Conservation (phyloP, 140 eudicot species). For the Anethum foeniculum region DNA sequence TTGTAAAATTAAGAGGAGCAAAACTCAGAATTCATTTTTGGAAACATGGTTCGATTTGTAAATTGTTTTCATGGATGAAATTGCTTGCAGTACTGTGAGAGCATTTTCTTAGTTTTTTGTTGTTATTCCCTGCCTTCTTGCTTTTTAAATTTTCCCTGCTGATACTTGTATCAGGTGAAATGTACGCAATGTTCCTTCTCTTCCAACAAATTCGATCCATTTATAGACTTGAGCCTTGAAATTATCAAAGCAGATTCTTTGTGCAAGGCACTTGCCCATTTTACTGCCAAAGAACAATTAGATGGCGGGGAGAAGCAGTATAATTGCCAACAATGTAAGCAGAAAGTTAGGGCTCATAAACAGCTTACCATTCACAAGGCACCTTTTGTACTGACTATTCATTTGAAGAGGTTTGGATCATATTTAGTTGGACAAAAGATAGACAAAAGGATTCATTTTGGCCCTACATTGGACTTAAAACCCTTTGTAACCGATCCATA, state of each 20-base stretch:
- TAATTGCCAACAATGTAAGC: conserved; percentile 84
- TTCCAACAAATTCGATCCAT: conserved; percentile 88
- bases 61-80: neutral
- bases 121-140: neutral
- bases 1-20: neutral
- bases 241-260: conserved; percentile 73
- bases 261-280: conserved; percentile 65
- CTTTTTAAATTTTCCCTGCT: neutral
- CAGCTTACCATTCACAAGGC: conserved; percentile 77
- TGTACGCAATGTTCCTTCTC: conserved; percentile 84
- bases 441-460: conserved; percentile 57
- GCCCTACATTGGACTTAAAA: conserved; percentile 66
- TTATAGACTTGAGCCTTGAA: conserved; percentile 89
- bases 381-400: conserved; percentile 76
- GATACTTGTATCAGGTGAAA: conserved; percentile 53
- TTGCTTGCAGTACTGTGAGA: neutral
- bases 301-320: conserved; percentile 90
- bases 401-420: conserved; percentile 87
- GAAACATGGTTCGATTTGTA: neutral
- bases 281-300: conserved; percentile 73
- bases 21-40: neutral
- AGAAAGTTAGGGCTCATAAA: conserved; percentile 84
- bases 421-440: conserved; percentile 76
- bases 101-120: neutral
- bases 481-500: conserved; percentile 75